Base-by-base conservation (phyloP, 2,329 filamentous ascomycete genomes). In the Alternaria sp. region DNA sequence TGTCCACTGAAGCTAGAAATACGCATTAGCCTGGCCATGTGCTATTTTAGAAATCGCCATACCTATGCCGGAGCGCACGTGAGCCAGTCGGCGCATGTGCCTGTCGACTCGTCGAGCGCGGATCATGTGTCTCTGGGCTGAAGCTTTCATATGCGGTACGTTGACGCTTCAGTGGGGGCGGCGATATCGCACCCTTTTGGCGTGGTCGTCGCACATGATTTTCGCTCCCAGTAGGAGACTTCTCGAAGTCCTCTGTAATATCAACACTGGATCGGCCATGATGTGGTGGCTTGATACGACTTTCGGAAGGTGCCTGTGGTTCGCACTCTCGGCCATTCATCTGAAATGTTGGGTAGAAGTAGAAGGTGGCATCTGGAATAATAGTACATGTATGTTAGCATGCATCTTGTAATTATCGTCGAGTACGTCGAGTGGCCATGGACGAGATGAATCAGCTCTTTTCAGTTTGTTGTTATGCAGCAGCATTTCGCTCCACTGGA, bases 401-500 rank as follows among this genome's bases (percentile, higher is more conserved):
- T 6, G 40, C 31, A 37, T 9, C 28, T 39, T 29, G 23, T 2
- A 0, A n/a, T n/a, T 11, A n/a, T 33, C 39, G 3, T 34, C 11
- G 24, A n/a, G 6, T 5, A 26, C 11, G 24, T 33, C 3, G n/a
- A n/a, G 11, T 3, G 33, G 17, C 13, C 3, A 14, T 29, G 13
- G 14, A 10, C 7, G 44, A 13, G 29, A 41, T 50, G 45, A 36
- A 48, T 71, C 67, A 65, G 68, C 42, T 65, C 48, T 67, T 65
- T 59, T 65, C 58, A 68, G 62, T 65, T 69, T 61, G 17, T 56
- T 50, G 14, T 56, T 58, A 26, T 54, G 58, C 34, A 51, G 66
- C 68, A 72, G 67, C 70, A 73, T 65, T 40, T 72, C 68, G 63
- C 68, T 37, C 37, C 44, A 49, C 40, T 60, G 51, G 68, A 73